These are phyloP conservation scores for Candida hungchunana DNA, from an alignment of 805 yeast species.

Conservation along the genomic window DNA sequence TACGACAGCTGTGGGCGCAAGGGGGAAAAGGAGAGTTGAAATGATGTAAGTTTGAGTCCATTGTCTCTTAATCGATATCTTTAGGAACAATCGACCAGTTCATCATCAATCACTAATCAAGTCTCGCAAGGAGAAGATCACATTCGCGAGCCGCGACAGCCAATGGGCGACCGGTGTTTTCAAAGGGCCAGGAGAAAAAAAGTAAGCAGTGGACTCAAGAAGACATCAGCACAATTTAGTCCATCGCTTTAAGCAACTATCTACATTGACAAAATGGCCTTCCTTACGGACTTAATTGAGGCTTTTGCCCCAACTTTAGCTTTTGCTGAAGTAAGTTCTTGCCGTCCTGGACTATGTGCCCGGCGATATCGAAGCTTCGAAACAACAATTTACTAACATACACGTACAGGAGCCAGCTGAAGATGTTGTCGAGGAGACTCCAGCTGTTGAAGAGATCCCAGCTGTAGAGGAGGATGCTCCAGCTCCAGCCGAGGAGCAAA, in stretches of 20 bases:
- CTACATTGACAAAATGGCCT: constrained; percentile 10
- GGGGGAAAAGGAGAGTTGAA: too few species aligned
- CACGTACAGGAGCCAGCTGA: constrained; percentile 11
- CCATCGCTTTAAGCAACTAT: neutral
- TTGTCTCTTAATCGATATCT: too few species aligned
- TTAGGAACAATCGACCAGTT: too few species aligned
- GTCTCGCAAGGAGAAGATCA: too few species aligned
- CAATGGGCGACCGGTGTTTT: constrained; percentile 13
- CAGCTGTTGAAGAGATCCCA: constrained; percentile 9
- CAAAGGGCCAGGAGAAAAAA: constrained; percentile 9
- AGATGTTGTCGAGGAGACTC: constrained; percentile 6
- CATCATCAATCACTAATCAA: too few species aligned
- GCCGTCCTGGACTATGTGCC: constrained; percentile 1
- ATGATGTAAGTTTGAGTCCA: too few species aligned
- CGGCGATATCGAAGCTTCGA: neutral
- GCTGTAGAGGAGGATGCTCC: constrained; percentile 4
- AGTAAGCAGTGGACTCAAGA: constrained; percentile 5
- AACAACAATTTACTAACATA: constrained; percentile 6
- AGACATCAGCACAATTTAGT: neutral
- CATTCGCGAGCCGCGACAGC: constrained; percentile 5
- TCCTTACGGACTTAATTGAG: constrained; percentile 48
- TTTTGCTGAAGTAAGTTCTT: constrained; percentile 53
- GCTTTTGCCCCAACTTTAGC: constrained; percentile 74
- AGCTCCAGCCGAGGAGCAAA: constrained; percentile 1
- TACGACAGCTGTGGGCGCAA: too few species aligned